Percentiles rank a stretch among this genome's conserved stretches.
Evolutionary conservation across 192 early-diverging fungal species (phyloP).

Genomic region (Rhizoclosmatium globosum): DNA sequence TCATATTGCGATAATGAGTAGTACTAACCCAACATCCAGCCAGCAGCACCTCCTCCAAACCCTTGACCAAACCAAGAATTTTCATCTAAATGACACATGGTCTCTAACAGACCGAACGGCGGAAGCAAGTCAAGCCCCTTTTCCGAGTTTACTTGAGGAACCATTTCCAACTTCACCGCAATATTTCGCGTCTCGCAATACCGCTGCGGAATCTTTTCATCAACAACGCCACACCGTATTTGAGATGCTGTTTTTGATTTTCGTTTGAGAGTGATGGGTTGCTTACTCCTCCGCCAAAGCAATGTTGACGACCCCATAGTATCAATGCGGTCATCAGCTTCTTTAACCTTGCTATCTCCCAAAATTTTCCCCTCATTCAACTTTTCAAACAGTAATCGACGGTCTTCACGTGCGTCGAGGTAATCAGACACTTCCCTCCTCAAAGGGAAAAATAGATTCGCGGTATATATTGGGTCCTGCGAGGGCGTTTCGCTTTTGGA

Average conservation of each 20-base stretch:
- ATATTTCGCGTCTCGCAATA: slow-evolving; percentile 36
- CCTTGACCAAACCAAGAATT: slow-evolving; percentile 26
- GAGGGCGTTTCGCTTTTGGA: background rate
- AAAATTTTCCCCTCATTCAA: background rate
- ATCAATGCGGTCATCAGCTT: background rate
- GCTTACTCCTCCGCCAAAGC: background rate
- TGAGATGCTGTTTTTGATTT: background rate
- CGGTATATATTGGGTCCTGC: background rate
- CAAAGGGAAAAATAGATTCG: no score
- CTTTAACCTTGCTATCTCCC: background rate
- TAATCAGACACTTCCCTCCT: no score
- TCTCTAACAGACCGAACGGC: slow-evolving; percentile 13
- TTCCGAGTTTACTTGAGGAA: background rate
- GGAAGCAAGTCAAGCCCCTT: slow-evolving; percentile 9
- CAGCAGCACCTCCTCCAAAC: slow-evolving; percentile 35
- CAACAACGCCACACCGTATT: slow-evolving; percentile 19
- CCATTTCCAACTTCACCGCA: slow-evolving; percentile 17
- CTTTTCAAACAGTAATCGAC: background rate
- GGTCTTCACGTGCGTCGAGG: no score
- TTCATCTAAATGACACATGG: slow-evolving; percentile 25
- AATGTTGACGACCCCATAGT: no score
- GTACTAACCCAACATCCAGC: slow-evolving; percentile 37
- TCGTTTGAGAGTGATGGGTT: background rate
- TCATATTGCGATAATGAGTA: background rate
- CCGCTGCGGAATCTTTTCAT: slow-evolving; percentile 32